Evolutionary conservation across 2,329 filamentous ascomycete genomes (phyloP).

Genomic region (Cordyceps militaris): DNA sequence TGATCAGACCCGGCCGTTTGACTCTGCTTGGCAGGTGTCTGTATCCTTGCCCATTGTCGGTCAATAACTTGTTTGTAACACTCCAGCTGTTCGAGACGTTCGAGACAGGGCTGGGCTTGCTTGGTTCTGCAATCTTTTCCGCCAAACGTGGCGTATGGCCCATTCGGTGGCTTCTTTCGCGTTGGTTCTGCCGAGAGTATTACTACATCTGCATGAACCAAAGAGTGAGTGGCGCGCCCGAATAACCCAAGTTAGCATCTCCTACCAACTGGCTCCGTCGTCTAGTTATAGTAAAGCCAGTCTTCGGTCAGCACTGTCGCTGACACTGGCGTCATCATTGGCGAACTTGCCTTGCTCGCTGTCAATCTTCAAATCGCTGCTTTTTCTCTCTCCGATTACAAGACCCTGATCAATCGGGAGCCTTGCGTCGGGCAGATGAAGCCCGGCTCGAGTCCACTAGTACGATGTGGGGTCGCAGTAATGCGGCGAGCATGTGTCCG

Average conservation of each 20-base stretch:
- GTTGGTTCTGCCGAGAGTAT: slow-evolving; percentile 6
- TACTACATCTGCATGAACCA: slow-evolving; percentile 11
- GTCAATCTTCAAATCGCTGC: not conserved
- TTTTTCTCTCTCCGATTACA: not conserved
- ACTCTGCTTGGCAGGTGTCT: not conserved
- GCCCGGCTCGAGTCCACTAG: not conserved
- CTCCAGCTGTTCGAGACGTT: not conserved
- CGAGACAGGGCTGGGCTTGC: not conserved
- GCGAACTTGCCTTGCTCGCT: not conserved
- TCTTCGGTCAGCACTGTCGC: slow-evolving; percentile 3
- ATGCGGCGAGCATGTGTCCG: not conserved
- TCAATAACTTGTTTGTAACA: not conserved
- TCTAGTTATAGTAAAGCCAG: not conserved
- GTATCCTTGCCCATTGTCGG: not conserved
- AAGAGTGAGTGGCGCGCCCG: slow-evolving; percentile 2
- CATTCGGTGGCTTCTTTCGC: not conserved
- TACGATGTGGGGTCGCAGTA: slow-evolving; percentile 6
- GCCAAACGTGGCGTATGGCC: not conserved
- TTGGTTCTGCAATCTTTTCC: not conserved
- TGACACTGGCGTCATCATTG: not conserved
- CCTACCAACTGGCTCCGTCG: not conserved
- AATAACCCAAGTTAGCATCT: not conserved
- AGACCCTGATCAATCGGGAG: not conserved
- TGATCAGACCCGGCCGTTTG: not conserved
- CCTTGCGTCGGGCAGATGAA: not conserved